Evolutionary conservation across 768 basidiomycete genomes (phyloP), one percentile per base, ranked within the genome.

Genomic region (Psilocybe azurescens): DNA sequence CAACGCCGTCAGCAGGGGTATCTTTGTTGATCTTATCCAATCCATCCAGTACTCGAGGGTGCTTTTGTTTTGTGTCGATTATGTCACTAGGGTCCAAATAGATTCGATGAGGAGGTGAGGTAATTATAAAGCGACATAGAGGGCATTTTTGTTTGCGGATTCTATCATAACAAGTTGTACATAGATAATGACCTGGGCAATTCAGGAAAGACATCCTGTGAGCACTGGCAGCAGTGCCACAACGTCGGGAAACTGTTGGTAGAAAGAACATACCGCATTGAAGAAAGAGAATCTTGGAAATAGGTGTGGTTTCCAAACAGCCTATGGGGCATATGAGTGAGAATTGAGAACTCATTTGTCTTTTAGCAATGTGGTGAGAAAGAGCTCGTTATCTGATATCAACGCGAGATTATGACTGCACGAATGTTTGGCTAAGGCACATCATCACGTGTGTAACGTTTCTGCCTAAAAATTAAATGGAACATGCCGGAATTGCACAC

Each of bases 201-300:
- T 16, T 44, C 14, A 16, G 5, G n/a, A 44, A 13, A 44, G 14
- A 2, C 14, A 39, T 1, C 3, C 6, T n/a, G 5, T 36, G 33
- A 5, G 8, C 8, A 13, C 32, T 10, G 32, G 46, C 7, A n/a
- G n/a, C n/a, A 1, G 29, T 24, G 24, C 24, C 24, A 24, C 24
- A 24, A 24, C 24, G 24, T 24, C 24, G 24, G 24, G 24, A 24
- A 24, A 24, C 24, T 24, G 2, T 24, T 24, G 24, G 24, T 24
- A 24, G 24, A 24, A 24, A 24, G 41, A 36, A 24, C 46, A 18
- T 29, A 55, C 59, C 59, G 16, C 59, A 60, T 47, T 55, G 30
- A n/a, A 54, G 55, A 28, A 60, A 60, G 32, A 60, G 51, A 18
- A 60, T 46, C 32, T 51, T 18, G 28, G 24, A 24, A 39, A 61